phyloP scores from a whole-genome alignment of 768 basidiomycete genomes.

The Russula vinacea region DNA sequence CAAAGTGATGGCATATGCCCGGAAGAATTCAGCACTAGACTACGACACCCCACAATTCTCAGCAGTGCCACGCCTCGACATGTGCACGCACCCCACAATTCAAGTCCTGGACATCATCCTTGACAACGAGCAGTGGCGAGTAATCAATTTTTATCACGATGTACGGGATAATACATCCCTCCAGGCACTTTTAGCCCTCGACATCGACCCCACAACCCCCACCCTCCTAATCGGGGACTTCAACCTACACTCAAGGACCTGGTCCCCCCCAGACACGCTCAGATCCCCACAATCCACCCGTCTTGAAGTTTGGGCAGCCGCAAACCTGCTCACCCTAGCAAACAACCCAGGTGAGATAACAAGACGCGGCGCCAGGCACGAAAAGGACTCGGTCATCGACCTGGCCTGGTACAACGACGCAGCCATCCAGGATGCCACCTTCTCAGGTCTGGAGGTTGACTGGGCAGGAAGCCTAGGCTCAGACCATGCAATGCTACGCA shows the following conservation, averaged over 20 bases:
- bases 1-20: background rate
- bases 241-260: background rate
- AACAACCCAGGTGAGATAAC: background rate
- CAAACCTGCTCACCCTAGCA: background rate
- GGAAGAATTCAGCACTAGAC: background rate
- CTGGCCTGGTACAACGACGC: background rate
- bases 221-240: background rate
- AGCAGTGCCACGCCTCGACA: accelerated
- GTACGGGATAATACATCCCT: background rate
- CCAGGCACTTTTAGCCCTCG: background rate
- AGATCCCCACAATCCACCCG: no score
- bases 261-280: background rate
- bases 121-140: background rate
- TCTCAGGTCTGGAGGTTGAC: background rate
- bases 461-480: background rate
- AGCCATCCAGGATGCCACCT: background rate
- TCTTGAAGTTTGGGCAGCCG: background rate
- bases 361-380: background rate
- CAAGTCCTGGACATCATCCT: background rate
- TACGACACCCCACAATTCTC: background rate
- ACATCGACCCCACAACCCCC: background rate
- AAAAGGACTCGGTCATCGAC: background rate
- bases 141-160: background rate
- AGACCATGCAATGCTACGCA: background rate
- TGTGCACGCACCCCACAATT: background rate